phyloP scores from a whole-genome alignment of 2,329 filamentous ascomycete genomes.

The Anthostomella pinea region DNA sequence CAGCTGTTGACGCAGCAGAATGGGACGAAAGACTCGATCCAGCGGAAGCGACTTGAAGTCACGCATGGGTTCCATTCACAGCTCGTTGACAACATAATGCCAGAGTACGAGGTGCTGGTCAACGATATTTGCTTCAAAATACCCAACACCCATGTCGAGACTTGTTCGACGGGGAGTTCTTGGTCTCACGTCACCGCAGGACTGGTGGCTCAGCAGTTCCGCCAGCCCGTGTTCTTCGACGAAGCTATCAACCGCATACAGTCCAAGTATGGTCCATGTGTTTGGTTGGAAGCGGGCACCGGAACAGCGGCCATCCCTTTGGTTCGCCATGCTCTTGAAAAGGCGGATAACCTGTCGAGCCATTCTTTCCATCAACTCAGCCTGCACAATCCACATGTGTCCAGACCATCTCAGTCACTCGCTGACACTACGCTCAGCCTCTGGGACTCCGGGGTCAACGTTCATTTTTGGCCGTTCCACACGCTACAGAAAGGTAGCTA shows the following conservation, averaged over 20 bases:
- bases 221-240: slow-evolving; percentile 29
- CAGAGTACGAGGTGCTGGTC: slow-evolving; percentile 2
- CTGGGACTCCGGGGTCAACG: slow-evolving; percentile 27
- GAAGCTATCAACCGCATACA: slow-evolving; percentile 26
- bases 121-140: slow-evolving; percentile 2
- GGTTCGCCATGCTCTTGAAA: not conserved
- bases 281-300: slow-evolving; percentile 35
- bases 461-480: slow-evolving; percentile 31
- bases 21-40: slow-evolving; percentile 1
- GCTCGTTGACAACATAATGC: slow-evolving; percentile 12
- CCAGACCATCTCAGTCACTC: slow-evolving; percentile 4
- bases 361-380: no score
- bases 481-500: slow-evolving; percentile 20
- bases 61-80: slow-evolving; percentile 12
- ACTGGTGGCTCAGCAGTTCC: slow-evolving; percentile 19
- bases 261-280: slow-evolving; percentile 13
- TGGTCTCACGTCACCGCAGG: no score
- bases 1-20: slow-evolving; percentile 3
- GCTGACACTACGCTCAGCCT: slow-evolving; percentile 16
- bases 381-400: slow-evolving; percentile 6
- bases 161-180: slow-evolving; percentile 2
- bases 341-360: no score
- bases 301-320: slow-evolving; percentile 23
- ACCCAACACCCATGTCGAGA: slow-evolving; percentile 7
- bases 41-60: slow-evolving; percentile 6